Base-by-base conservation (phyloP, 306 rosid genomes). In the Lotus japonicus region DNA sequence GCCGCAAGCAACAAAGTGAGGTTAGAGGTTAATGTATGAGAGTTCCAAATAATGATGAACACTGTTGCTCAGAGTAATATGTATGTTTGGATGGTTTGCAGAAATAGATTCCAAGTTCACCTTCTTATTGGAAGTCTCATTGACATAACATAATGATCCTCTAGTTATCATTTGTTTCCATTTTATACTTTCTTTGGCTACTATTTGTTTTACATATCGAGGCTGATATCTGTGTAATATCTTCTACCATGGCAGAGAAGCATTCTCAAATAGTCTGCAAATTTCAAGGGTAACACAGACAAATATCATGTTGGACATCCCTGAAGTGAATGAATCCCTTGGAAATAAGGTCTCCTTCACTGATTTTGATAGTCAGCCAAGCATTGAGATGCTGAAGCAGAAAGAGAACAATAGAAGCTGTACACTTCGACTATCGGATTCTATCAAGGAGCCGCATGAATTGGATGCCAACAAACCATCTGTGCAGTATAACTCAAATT, bases 201-300 rank as follows among this genome's bases (percentile, higher is more conserved):
- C 16, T 62, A 11, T 53, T 46, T 74, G 21, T 46, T 19, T 23
- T 48, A 11, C 50, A 35, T 36, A 46, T 10, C 12, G 75, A 38
- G 48, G 60, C 58, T 39, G 39, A 56, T 56, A 36, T 38, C 15
- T 58, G 52, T 61, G 50, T 74, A 58, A 62, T 60, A 59, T 58
- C 13, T 76, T 67, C 21, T 26, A 42, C 58, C 13, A 42, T 68
- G 16, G 49, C 74, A 89, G 92, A 80, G 70, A 73, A 70, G 62
- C 63, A 51, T 44, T 44, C 69, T 72, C 85, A 28, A 52, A 58
- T 62, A 57, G 75, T 79, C 74, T 80, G 67, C 84, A 42, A 64
- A 58, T 42, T 64, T 67, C 64, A 56, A 78, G 76, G 69, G 43
- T 58, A 59, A 73, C 38, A 13, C 63, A 71, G 60, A 62, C 57